These are phyloP conservation scores for Trichoderma cornu-damae DNA, from an alignment of 2,329 filamentous ascomycete species.

Conservation along the genomic window DNA sequence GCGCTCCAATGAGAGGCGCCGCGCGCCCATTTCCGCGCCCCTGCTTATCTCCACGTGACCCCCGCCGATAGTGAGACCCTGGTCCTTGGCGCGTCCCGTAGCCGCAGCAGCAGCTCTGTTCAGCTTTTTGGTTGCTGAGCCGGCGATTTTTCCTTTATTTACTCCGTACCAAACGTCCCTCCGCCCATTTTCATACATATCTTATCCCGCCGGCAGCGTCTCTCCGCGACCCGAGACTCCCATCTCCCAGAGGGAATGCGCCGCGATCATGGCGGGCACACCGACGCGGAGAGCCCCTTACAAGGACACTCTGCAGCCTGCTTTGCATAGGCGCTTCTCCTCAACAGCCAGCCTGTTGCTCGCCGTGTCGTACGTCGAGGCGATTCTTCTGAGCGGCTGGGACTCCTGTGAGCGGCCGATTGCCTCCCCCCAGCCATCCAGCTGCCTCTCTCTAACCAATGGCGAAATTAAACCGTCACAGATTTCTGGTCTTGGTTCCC, in stretches of 20 bases:
- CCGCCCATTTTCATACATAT: not conserved
- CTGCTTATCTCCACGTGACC: slow-evolving; percentile 30
- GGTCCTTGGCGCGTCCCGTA: slow-evolving; percentile 23
- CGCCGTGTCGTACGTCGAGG: slow-evolving; percentile 65
- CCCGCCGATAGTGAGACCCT: slow-evolving; percentile 11
- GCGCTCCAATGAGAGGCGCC: slow-evolving; percentile 21
- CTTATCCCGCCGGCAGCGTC: not conserved
- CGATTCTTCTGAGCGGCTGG: slow-evolving; percentile 65
- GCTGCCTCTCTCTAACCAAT: slow-evolving; percentile 17
- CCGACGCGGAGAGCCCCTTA: slow-evolving; percentile 60
- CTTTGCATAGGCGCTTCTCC: slow-evolving; percentile 80
- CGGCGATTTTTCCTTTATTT: slow-evolving; percentile 35
- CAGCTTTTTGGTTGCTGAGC: slow-evolving; percentile 26
- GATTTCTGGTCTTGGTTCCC: slow-evolving; percentile 86
- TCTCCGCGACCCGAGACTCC: not conserved
- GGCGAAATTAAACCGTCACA: slow-evolving; percentile 31
- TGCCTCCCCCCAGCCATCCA: not conserved
- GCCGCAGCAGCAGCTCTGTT: slow-evolving; percentile 8
- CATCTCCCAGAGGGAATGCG: slow-evolving; percentile 35
- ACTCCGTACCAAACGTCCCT: slow-evolving; percentile 20
- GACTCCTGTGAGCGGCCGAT: slow-evolving; percentile 55
- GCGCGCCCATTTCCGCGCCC: slow-evolving; percentile 5
- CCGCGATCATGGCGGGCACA: slow-evolving; percentile 47
- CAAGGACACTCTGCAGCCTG: slow-evolving; percentile 85
- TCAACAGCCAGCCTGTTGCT: slow-evolving; percentile 67